Percentiles rank a stretch among this genome's conserved stretches.
Conservation (phyloP, 331 rosid species). For the Ulmus americana region DNA sequence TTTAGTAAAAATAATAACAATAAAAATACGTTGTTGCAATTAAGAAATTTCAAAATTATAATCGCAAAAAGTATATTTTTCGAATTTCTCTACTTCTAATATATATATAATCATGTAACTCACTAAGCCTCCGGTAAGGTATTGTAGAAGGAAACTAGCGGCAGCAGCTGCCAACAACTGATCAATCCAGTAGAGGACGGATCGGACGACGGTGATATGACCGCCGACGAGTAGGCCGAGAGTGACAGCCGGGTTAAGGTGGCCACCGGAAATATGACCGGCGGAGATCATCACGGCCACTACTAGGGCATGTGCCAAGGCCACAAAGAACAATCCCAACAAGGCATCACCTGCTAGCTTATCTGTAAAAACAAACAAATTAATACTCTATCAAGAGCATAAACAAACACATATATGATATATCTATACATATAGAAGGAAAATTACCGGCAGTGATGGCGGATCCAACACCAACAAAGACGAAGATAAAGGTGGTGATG, state of each 20-base stretch:
- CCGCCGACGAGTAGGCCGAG: constrained; percentile 68
- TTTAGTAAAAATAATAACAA: too few species aligned
- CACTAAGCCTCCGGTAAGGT: constrained; percentile 65
- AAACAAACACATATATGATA: neutral
- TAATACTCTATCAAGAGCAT: neutral
- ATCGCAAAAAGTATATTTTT: too few species aligned
- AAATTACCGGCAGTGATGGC: constrained; percentile 58
- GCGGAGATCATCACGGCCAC: constrained; percentile 82
- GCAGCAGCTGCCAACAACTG: constrained; percentile 59
- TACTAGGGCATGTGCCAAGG: constrained; percentile 64
- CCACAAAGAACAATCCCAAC: constrained; percentile 55
- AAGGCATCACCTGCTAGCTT: constrained; percentile 46
- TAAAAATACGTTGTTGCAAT: too few species aligned
- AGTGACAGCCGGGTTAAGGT: constrained; percentile 85
- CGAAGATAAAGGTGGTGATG: constrained; percentile 73
- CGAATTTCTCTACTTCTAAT: neutral
- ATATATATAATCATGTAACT: neutral
- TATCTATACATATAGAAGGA: neutral
- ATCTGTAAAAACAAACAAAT: constrained; percentile 26
- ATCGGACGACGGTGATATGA: constrained; percentile 65
- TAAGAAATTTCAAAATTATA: too few species aligned
- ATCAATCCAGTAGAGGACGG: constrained; percentile 73
- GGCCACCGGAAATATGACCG: constrained; percentile 90
- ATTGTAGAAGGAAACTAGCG: constrained; percentile 58
- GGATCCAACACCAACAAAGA: constrained; percentile 83